Evolutionary conservation across 2,329 filamentous ascomycete genomes (phyloP).

Genomic region (Teratosphaeria nubilosa): DNA sequence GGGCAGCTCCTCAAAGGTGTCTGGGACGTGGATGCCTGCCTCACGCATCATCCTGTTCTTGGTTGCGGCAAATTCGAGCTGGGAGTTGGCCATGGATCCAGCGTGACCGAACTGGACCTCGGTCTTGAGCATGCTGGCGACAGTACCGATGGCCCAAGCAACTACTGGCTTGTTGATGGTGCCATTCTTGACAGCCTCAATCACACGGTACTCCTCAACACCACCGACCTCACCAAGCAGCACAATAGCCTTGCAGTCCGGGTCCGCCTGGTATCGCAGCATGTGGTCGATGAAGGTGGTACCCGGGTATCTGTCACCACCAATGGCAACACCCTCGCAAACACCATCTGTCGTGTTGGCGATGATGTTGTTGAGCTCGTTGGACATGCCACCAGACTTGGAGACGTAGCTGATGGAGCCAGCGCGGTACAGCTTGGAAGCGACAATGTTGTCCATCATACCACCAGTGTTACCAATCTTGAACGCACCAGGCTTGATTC

Average conservation of each 20-base stretch:
- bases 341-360: constrained; percentile 94
- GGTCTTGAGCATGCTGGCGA: constrained; percentile 99
- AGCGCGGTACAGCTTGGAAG: constrained; percentile 99
- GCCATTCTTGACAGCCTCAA: constrained; percentile 91
- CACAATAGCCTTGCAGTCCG: constrained; percentile 93
- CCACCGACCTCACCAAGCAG: constrained; percentile 97
- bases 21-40: constrained; percentile 85
- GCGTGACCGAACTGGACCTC: constrained; percentile 99
- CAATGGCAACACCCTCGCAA: constrained; percentile 97
- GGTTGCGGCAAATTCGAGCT: constrained; percentile 88
- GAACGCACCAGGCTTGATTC: constrained; percentile 98
- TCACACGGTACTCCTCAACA: constrained; percentile 99
- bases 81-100: constrained; percentile 96
- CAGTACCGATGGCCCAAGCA: constrained; percentile 98
- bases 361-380: constrained; percentile 99
- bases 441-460: constrained; percentile 99
- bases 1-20: constrained; percentile 95
- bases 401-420: constrained; percentile 98
- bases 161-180: constrained; percentile 97
- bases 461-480: constrained; percentile 99
- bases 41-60: constrained; percentile 98
- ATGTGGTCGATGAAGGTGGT: constrained; percentile 99
- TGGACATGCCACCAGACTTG: constrained; percentile 99
- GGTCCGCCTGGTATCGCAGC: constrained; percentile 90
- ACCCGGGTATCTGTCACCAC: constrained; percentile 96